Evolutionary conservation across 805 yeast species (phyloP).

Genomic region (Wickerhamiella allomyrinae): DNA sequence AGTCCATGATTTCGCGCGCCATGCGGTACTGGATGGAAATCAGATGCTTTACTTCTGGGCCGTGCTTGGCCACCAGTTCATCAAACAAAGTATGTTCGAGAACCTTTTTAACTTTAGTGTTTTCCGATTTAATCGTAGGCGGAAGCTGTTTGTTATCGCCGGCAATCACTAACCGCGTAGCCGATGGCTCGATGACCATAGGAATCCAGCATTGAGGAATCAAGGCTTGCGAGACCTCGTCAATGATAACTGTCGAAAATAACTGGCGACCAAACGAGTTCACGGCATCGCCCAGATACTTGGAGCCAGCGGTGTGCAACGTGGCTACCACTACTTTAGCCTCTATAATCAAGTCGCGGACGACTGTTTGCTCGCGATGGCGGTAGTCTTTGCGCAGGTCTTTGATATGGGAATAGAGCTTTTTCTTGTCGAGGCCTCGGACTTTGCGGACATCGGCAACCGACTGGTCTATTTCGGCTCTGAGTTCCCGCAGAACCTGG

Average conservation of each 20-base stretch:
- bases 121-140: conserved; percentile 58
- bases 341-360: conserved; percentile 40
- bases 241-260: conserved; percentile 76
- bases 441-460: conserved; percentile 46
- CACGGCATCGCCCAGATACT: conserved; percentile 46
- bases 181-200: conserved; percentile 45
- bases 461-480: conserved; percentile 47
- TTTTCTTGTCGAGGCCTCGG: conserved; percentile 41
- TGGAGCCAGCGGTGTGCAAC: conserved; percentile 73
- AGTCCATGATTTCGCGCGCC: conserved; percentile 65
- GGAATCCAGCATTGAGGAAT: conserved; percentile 98
- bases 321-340: conserved; percentile 70
- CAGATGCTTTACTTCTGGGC: conserved; percentile 37
- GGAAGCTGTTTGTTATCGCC: conserved; percentile 91
- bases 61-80: conserved; percentile 41
- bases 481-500: conserved; percentile 49
- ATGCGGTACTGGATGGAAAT: conserved; percentile 76
- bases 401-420: conserved; percentile 55
- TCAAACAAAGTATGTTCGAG: conserved; percentile 69
- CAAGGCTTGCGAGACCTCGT: conserved; percentile 86
- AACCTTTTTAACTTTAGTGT: conserved; percentile 28
- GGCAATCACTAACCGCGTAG: conserved; percentile 56
- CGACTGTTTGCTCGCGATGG: conserved; percentile 47
- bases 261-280: conserved; percentile 24
- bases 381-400: conserved; percentile 55